phyloP scores from a whole-genome alignment of 208 protist species.

The Leishmania turanica region DNA sequence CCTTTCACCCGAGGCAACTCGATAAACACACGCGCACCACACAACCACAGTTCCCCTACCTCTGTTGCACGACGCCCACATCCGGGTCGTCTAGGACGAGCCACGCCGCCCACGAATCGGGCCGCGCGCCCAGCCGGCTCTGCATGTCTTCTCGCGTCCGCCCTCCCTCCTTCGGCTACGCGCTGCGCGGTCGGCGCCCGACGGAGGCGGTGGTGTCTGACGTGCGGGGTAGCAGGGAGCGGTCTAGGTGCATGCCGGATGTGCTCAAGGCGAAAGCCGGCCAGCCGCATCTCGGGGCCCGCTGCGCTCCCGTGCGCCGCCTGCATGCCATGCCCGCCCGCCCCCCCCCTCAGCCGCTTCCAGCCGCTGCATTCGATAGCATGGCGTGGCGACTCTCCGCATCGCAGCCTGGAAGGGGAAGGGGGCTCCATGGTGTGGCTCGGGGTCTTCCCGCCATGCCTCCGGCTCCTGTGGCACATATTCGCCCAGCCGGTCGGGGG shows the following conservation, averaged over 20 bases:
- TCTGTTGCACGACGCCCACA: not conserved
- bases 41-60: not conserved
- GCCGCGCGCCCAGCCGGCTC: not conserved
- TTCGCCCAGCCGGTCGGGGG: not conserved
- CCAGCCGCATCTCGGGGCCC: not conserved
- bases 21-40: not conserved
- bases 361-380: not conserved
- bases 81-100: not conserved
- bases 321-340: not conserved
- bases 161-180: not conserved
- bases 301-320: not conserved
- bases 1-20: not conserved
- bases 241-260: not conserved
- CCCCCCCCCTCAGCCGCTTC: not conserved
- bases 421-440: not conserved
- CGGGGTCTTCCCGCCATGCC: not conserved
- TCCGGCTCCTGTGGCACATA: not conserved
- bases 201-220: not conserved
- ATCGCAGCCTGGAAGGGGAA: not conserved
- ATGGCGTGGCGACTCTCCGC: not conserved
- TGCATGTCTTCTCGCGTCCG: not conserved
- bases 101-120: not conserved
- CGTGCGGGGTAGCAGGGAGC: not conserved
- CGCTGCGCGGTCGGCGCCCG: not conserved
- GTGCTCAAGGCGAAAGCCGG: not conserved